phyloP scores from a whole-genome alignment of 306 rosid species.

The Begonia loranthoides region DNA sequence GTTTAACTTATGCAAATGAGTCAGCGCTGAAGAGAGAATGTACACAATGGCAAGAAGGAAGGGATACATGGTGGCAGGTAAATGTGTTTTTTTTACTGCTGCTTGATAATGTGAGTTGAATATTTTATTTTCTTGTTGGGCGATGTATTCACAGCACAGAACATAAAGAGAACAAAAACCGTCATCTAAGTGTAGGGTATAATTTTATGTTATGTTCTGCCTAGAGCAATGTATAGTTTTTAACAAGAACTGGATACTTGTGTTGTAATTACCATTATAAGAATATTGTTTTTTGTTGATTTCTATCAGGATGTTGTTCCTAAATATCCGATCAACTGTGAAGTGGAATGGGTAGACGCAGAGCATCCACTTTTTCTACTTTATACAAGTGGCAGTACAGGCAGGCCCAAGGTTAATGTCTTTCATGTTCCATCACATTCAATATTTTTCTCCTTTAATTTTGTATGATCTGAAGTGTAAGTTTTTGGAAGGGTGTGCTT shows the following conservation, averaged over 20 bases:
- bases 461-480: neutral
- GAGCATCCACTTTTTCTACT: constrained; percentile 95
- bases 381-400: constrained; percentile 98
- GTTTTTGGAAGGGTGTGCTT: constrained; percentile 61
- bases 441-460: constrained; percentile 8
- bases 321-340: constrained; percentile 57
- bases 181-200: too few relatives aligned
- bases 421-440: constrained; percentile 8
- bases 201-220: too few relatives aligned
- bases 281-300: neutral
- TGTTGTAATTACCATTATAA: constrained; percentile 6
- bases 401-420: constrained; percentile 77
- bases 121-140: neutral
- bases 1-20: constrained; percentile 63
- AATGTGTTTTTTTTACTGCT: constrained; percentile 12
- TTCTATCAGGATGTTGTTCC: constrained; percentile 64
- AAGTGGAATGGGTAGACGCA: constrained; percentile 98
- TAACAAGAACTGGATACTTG: constrained; percentile 9
- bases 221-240: neutral
- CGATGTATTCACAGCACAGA: constrained; percentile 1
- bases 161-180: too few relatives aligned
- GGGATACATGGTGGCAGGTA: constrained; percentile 99
- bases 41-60: constrained; percentile 70
- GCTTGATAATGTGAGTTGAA: neutral
- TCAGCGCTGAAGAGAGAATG: constrained; percentile 49